phyloP scores from a whole-genome alignment of 495 filamentous ascomycete genomes.

The Neurospora sp. region DNA sequence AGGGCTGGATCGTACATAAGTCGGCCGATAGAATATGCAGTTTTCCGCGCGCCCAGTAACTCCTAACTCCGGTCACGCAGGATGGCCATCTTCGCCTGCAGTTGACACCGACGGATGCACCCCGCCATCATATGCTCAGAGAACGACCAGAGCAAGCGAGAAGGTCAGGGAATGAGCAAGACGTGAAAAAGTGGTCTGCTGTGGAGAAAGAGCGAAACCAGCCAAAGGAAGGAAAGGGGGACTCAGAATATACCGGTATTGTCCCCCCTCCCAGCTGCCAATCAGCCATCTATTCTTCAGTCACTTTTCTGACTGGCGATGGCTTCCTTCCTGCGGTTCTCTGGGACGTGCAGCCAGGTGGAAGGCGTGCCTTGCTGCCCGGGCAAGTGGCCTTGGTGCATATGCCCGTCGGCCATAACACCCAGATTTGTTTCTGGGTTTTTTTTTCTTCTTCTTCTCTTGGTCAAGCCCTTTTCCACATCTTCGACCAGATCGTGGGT shows the following conservation, averaged over 20 bases:
- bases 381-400: background rate
- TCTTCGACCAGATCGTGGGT: background rate
- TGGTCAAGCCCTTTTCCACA: background rate
- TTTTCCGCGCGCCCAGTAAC: background rate
- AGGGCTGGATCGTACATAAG: background rate
- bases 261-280: background rate
- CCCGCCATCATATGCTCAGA: background rate
- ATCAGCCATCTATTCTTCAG: background rate
- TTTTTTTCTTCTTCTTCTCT: background rate
- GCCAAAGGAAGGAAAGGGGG: background rate
- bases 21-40: background rate
- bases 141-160: background rate
- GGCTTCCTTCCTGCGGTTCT: background rate
- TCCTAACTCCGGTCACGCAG: background rate
- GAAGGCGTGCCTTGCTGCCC: background rate
- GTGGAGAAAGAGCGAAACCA: background rate
- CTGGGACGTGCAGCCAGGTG: background rate
- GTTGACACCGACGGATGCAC: background rate
- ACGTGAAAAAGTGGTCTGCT: background rate
- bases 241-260: background rate
- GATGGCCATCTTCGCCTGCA: background rate
- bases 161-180: background rate
- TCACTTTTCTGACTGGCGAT: background rate
- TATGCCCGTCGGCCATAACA: background rate
- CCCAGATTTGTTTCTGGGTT: background rate